Evolutionary conservation across 345 rosid species (phyloP).

Genomic region (Gossypium bickii): DNA sequence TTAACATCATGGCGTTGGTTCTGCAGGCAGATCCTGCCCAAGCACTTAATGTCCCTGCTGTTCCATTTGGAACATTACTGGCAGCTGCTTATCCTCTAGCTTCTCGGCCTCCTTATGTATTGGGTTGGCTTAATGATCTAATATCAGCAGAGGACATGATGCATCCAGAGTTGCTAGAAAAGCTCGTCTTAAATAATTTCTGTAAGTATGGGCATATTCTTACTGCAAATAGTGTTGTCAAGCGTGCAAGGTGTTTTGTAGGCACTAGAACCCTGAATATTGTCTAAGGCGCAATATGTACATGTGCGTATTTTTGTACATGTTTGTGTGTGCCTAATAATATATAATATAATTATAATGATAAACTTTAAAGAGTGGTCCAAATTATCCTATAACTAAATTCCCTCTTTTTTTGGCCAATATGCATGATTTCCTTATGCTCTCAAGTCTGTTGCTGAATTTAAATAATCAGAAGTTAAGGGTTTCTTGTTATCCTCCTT

Average conservation of each 20-base stretch:
- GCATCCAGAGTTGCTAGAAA: constrained; percentile 88
- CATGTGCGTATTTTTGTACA: background rate
- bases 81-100: constrained; percentile 91
- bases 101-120: constrained; percentile 65
- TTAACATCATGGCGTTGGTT: constrained; percentile 16
- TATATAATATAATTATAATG: background rate
- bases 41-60: constrained; percentile 88
- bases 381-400: background rate
- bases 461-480: background rate
- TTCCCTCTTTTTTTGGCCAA: background rate
- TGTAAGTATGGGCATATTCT: constrained; percentile 47
- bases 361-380: background rate
- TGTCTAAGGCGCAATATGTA: background rate
- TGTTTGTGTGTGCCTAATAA: background rate
- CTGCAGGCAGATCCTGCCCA: constrained; percentile 95
- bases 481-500: background rate
- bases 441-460: background rate
- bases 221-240: background rate
- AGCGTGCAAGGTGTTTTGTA: background rate
- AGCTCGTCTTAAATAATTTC: constrained; percentile 86
- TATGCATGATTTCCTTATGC: background rate
- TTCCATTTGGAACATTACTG: constrained; percentile 79
- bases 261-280: background rate
- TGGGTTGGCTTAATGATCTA: constrained; percentile 79
- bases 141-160: constrained; percentile 95